phyloP scores from a whole-genome alignment of 331 rosid genomes.

The Dryas integrifolia region DNA sequence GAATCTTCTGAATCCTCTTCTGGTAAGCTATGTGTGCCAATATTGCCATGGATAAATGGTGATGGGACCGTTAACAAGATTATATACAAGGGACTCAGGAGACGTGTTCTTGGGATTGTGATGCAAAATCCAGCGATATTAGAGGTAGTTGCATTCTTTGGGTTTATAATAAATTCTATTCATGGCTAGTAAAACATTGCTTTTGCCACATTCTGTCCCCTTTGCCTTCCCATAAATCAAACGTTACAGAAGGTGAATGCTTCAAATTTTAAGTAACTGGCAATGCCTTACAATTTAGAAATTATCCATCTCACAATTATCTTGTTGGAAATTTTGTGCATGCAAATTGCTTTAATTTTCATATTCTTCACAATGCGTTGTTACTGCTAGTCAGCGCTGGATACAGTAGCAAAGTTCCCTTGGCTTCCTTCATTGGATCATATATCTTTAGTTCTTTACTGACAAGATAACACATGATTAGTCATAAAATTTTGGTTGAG shows the following conservation, averaged over 20 bases:
- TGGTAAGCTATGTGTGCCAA: constrained; percentile 57
- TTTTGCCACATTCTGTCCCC: neutral
- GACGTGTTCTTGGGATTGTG: constrained; percentile 81
- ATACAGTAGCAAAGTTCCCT: constrained; percentile 11
- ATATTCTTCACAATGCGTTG: neutral
- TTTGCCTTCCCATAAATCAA: neutral
- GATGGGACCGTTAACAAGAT: constrained; percentile 75
- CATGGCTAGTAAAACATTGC: neutral
- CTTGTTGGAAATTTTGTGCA: neutral
- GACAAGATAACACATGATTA: neutral
- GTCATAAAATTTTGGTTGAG: constrained; percentile 3
- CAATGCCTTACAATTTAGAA: neutral
- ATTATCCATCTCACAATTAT: neutral
- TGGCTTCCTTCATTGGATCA: neutral
- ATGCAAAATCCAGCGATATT: constrained; percentile 96
- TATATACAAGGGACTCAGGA: constrained; percentile 71
- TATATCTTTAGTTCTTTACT: neutral
- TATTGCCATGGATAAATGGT: constrained; percentile 95
- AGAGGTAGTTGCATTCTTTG: constrained; percentile 52
- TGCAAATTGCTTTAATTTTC: constrained; percentile 12
- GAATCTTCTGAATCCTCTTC: constrained; percentile 35
- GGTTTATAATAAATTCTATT: neutral
- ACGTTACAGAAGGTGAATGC: neutral
- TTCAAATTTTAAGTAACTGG: neutral
- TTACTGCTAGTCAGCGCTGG: neutral